Conservation (phyloP, 768 basidiomycete genomes). For the Favolaschia claudopus region DNA sequence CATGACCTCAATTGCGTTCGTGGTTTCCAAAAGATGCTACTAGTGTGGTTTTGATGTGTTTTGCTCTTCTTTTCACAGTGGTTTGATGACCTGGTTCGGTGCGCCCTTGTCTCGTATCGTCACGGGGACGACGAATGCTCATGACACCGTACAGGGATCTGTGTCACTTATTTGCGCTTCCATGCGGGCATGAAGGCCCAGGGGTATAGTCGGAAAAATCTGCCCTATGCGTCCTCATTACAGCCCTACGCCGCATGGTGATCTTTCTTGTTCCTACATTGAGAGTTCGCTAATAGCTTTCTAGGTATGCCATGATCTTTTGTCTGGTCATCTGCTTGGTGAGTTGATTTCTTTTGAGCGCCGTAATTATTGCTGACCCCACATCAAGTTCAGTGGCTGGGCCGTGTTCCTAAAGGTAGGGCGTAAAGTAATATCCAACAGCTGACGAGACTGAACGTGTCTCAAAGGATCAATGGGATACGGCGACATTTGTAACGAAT, state of each 20-base stretch:
- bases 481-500: slow-evolving; percentile 80
- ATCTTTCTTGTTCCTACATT: not conserved
- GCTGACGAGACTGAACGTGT: not conserved
- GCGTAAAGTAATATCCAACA: slow-evolving; percentile 32
- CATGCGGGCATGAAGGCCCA: slow-evolving; percentile 83
- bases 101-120: not conserved
- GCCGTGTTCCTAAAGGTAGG: slow-evolving; percentile 49
- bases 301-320: slow-evolving; percentile 46
- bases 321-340: slow-evolving; percentile 69
- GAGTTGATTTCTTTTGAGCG: slow-evolving; percentile 34
- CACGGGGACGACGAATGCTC: too few relatives aligned
- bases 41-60: too few relatives aligned
- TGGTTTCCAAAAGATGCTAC: too few relatives aligned
- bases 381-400: slow-evolving; percentile 52
- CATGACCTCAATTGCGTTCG: slow-evolving; percentile 73
- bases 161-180: slow-evolving; percentile 83
- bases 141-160: slow-evolving; percentile 54
- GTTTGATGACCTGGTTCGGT: slow-evolving; percentile 82
- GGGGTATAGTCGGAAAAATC: slow-evolving; percentile 70
- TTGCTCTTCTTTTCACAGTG: too few relatives aligned
- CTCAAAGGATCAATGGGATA: slow-evolving; percentile 57
- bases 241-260: slow-evolving; percentile 79
- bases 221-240: slow-evolving; percentile 74
- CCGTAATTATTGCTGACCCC: not conserved
- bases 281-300: too few relatives aligned